A percentile compares a stretch with the other conserved stretches of the same genome.
Conservation (phyloP, 371 early-diverging fungal species). For the Haplosporangium sp. region DNA sequence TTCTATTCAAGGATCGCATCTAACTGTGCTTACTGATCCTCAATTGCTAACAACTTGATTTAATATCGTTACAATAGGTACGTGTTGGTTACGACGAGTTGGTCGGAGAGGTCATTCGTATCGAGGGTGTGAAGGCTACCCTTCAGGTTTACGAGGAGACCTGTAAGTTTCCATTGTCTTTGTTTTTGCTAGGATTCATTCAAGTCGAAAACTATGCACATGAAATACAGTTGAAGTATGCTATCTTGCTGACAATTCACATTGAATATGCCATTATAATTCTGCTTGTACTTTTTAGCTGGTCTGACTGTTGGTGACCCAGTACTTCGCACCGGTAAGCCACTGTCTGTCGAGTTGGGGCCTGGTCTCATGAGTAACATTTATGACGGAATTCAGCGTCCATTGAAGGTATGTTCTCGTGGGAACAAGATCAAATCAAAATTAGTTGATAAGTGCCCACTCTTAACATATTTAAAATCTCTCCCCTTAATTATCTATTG, state of each 20-base stretch:
- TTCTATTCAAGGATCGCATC: not conserved
- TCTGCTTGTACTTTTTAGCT: constrained; percentile 63
- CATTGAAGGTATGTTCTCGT: constrained; percentile 80
- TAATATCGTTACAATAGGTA: constrained; percentile 67
- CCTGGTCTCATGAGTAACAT: constrained; percentile 99
- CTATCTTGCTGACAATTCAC: not conserved
- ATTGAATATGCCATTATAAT: not conserved
- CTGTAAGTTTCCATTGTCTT: constrained; percentile 61
- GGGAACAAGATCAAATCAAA: not conserved
- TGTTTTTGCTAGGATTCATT: not conserved
- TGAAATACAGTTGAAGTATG: not conserved
- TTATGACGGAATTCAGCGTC: constrained; percentile 99
- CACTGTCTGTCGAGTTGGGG: constrained; percentile 99
- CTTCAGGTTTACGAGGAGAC: constrained; percentile 99
- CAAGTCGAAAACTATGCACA: not conserved
- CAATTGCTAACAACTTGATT: not conserved
- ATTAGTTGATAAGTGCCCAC: not conserved
- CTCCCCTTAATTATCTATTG: not conserved
- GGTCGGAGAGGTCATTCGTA: constrained; percentile 99
- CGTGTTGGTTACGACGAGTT: constrained; percentile 99
- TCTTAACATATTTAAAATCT: not conserved
- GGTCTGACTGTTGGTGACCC: constrained; percentile 99
- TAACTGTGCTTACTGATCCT: not conserved
- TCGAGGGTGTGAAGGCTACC: constrained; percentile 99
- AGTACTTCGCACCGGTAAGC: constrained; percentile 97